Base-by-base conservation (phyloP, 352 stramenopile genomes). In the Phytophthora tubulina region DNA sequence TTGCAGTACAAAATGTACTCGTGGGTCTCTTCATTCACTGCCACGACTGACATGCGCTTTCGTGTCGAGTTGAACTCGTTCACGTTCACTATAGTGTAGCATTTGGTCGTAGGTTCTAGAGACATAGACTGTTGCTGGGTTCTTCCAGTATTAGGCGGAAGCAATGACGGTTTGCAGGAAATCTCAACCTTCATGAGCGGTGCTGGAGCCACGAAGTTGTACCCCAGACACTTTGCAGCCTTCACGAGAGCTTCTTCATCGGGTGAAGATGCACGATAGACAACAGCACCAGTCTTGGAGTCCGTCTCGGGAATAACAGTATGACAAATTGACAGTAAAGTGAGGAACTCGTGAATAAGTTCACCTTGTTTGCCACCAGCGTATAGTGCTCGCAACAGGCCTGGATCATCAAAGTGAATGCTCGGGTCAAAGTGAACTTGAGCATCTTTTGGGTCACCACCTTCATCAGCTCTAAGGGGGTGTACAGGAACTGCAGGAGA, bases 21-120 rank as follows among this genome's bases (percentile, higher is more conserved):
- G 10, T 56, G 38, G 8, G 73, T 79, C 4, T 82, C 67, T 1
- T 80, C 75, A 38, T 84, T 85, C 32, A 95, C 72, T 11, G 97
- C 85, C 27, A 99, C 78, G 17, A 99, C 92, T 11, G 95, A 99
- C 97, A 99, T 99, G 53, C 98, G 84, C 75, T 99, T 99, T n/a
- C 98, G 82, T 30, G 97, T 86, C 45, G 92, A 98, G 60, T 90
- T 94, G 74, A 95, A 95, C 76, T 95, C 88, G 60, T 90, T 91
- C 30, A 95, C 81, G 67, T 94, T 91, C 27, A 95, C 63, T n/a
- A 94, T 83, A 32, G 75, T 86, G 59, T 84, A 91, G 33, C 31
- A 59, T 41, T 80, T 69, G 4, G 50, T 73, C 6, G 58, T 69
- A 5, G 66, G 52, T 27, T 48, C 51, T 41, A 62, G 45, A 35